phyloP scores from a whole-genome alignment of 768 basidiomycete genomes.

The Boletus bicolor region DNA sequence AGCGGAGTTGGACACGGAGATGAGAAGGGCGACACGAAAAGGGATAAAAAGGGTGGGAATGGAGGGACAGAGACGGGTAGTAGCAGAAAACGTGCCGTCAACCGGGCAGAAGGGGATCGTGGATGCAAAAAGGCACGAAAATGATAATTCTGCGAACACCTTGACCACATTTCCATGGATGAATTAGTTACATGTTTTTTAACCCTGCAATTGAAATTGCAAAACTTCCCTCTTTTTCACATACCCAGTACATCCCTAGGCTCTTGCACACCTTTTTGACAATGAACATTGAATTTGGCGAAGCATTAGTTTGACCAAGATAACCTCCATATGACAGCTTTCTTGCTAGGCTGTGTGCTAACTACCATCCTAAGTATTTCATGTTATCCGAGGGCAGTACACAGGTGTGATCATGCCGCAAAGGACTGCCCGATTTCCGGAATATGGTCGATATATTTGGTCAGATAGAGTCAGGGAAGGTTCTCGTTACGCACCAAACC shows the following conservation, averaged over 20 bases:
- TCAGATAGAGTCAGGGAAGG: neutral
- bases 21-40: conserved; percentile 1
- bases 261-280: neutral
- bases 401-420: neutral
- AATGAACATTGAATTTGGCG: neutral
- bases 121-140: conserved; percentile 22
- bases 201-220: neutral
- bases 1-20: neutral
- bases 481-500: neutral
- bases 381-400: neutral
- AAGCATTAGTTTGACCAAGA: neutral
- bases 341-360: neutral
- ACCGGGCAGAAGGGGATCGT: conserved; percentile 2
- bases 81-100: conserved; percentile 17
- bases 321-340: neutral
- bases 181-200: neutral
- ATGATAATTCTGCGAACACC: neutral
- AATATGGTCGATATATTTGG: neutral
- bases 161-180: neutral
- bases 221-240: neutral
- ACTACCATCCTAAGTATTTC: neutral
- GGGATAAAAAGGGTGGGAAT: neutral
- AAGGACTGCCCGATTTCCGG: neutral
- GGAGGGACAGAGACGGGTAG: neutral
- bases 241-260: neutral